phyloP scores from a whole-genome alignment of 352 stramenopile genomes.

The Pythium aphanidermatum region DNA sequence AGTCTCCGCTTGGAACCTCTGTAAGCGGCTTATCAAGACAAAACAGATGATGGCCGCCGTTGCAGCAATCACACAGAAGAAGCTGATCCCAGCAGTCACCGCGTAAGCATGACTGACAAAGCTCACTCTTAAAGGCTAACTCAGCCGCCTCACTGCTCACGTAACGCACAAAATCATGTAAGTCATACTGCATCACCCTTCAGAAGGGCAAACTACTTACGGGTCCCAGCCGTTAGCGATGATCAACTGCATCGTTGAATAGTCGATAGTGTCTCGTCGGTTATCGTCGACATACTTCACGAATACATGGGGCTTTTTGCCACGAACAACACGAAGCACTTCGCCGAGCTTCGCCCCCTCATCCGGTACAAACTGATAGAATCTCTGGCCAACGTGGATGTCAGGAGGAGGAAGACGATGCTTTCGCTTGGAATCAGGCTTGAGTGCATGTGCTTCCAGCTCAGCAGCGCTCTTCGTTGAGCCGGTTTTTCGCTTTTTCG shows the following conservation, averaged over 20 bases:
- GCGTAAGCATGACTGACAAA: slow-evolving; percentile 79
- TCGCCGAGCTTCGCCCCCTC: slow-evolving; percentile 48
- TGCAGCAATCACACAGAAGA: slow-evolving; percentile 77
- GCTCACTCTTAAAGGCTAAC: slow-evolving; percentile 69
- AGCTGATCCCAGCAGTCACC: slow-evolving; percentile 78
- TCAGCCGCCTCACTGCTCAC: slow-evolving; percentile 43
- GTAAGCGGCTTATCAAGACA: slow-evolving; percentile 55
- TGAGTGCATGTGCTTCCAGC: slow-evolving; percentile 41
- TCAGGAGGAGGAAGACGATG: slow-evolving; percentile 40
- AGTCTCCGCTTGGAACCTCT: slow-evolving; percentile 60
- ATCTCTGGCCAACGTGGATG: slow-evolving; percentile 58
- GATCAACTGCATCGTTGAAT: slow-evolving; percentile 69
- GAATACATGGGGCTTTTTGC: slow-evolving; percentile 72
- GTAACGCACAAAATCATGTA: neutral
- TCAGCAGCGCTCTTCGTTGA: slow-evolving; percentile 9
- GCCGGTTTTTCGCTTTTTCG: slow-evolving; percentile 8
- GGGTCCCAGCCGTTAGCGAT: slow-evolving; percentile 76
- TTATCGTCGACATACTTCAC: slow-evolving; percentile 62
- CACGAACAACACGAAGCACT: slow-evolving; percentile 66
- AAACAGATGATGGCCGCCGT: slow-evolving; percentile 77
- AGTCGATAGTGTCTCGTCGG: slow-evolving; percentile 46
- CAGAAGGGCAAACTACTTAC: slow-evolving; percentile 18
- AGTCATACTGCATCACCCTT: neutral
- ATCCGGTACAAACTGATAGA: slow-evolving; percentile 68
- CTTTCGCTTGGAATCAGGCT: slow-evolving; percentile 44